Evolutionary conservation across 1,284 basidiomycete genomes (phyloP).

Genomic region (Erythrobasidium hasegawianum): DNA sequence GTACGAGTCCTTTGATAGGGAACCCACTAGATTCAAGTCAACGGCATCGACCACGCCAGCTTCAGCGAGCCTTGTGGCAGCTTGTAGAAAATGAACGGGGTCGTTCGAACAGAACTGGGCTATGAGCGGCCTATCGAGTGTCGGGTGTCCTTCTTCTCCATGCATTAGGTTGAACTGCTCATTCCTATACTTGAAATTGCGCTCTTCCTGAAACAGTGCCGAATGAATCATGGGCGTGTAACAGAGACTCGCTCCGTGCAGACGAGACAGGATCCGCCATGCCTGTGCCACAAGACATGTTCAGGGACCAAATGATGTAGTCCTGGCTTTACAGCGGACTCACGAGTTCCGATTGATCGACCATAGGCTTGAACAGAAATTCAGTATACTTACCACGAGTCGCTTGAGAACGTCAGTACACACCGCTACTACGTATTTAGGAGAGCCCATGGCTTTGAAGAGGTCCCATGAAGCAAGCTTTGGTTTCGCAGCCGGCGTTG

Average conservation of each 20-base stretch:
- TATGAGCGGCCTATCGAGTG: conserved; percentile 73
- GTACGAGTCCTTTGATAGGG: conserved; percentile 35
- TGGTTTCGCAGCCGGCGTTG: conserved; percentile 16
- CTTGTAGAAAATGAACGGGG: conserved; percentile 67
- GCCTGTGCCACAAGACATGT: conserved; percentile 52
- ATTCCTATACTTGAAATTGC: conserved; percentile 58
- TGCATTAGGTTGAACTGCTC: conserved; percentile 65
- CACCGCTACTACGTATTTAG: conserved; percentile 76
- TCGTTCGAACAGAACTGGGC: conserved; percentile 92
- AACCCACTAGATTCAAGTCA: conserved; percentile 71
- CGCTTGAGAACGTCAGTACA: neutral
- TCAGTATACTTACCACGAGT: neutral
- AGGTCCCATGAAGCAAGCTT: conserved; percentile 79
- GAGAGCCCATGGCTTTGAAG: conserved; percentile 74
- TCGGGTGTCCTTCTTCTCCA: conserved; percentile 63
- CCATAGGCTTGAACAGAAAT: conserved; percentile 64
- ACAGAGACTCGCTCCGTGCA: conserved; percentile 74
- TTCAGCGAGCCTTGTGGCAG: conserved; percentile 57
- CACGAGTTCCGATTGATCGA: conserved; percentile 92
- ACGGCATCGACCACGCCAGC: conserved; percentile 79
- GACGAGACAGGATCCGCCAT: conserved; percentile 82
- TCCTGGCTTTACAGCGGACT: conserved; percentile 44
- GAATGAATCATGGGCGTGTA: conserved; percentile 99
- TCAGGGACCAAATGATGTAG: too few species aligned
- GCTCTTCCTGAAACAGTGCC: conserved; percentile 64